Conservation (phyloP, 2,329 filamentous ascomycete species). For the Neonectria sp. region DNA sequence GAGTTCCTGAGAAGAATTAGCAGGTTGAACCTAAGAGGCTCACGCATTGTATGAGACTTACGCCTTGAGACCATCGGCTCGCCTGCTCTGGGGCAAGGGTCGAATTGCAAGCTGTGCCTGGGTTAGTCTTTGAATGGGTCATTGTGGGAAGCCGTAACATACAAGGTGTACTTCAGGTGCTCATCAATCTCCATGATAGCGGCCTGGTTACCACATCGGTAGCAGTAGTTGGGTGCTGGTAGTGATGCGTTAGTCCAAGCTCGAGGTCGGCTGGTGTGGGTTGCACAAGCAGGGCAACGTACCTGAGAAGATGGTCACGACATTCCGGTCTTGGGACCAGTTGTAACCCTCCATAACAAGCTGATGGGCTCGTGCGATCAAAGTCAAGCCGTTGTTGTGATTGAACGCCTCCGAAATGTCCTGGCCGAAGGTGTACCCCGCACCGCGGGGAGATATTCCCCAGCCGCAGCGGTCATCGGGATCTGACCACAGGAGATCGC, state of each 20-base stretch:
- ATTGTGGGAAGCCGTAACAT: slow-evolving; percentile 61
- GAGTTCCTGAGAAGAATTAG: slow-evolving; percentile 72
- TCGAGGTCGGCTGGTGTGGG: slow-evolving; percentile 8
- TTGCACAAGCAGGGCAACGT: slow-evolving; percentile 42
- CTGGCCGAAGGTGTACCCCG: slow-evolving; percentile 95
- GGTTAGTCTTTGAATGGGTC: slow-evolving; percentile 44
- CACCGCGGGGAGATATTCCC: slow-evolving; percentile 95
- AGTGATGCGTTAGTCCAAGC: slow-evolving; percentile 8
- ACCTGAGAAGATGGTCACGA: slow-evolving; percentile 99
- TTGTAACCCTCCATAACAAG: slow-evolving; percentile 99
- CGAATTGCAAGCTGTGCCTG: slow-evolving; percentile 89
- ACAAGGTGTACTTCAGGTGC: slow-evolving; percentile 99
- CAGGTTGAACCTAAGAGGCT: not conserved
- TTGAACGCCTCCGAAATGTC: slow-evolving; percentile 99
- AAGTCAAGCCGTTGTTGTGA: slow-evolving; percentile 96
- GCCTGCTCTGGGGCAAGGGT: slow-evolving; percentile 96
- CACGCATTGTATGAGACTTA: slow-evolving; percentile 56
- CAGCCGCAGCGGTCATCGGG: slow-evolving; percentile 97
- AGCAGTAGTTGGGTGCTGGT: slow-evolving; percentile 92
- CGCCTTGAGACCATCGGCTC: slow-evolving; percentile 99
- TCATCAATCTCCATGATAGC: slow-evolving; percentile 99
- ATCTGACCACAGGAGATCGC: slow-evolving; percentile 97
- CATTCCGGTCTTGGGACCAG: slow-evolving; percentile 98
- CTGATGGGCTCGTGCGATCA: slow-evolving; percentile 97
- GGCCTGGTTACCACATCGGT: slow-evolving; percentile 98